phyloP scores from a whole-genome alignment of 2,329 filamentous ascomycete genomes.

The Talaromyces sp. region DNA sequence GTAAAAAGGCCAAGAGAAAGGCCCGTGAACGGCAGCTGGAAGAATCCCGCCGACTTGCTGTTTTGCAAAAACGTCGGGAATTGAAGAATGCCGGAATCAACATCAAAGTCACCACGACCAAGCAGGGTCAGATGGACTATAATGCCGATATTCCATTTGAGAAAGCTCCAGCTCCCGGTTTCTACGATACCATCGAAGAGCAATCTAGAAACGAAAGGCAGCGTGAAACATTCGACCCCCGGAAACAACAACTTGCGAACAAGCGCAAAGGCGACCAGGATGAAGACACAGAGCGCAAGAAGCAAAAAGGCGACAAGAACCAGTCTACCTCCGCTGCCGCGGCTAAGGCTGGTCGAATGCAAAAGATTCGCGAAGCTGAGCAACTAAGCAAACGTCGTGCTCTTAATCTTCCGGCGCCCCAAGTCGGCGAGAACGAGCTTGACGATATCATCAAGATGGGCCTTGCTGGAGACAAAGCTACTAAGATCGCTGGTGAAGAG shows the following conservation, averaged over 20 bases:
- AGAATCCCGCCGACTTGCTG: conserved; percentile 82
- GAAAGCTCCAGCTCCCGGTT: conserved; percentile 80
- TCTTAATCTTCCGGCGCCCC: conserved; percentile 79
- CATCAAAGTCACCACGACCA: conserved; percentile 86
- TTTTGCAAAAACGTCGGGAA: conserved; percentile 91
- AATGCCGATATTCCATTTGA: conserved; percentile 99
- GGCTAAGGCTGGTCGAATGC: conserved; percentile 87
- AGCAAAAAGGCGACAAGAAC: conserved; percentile 83
- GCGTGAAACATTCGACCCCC: conserved; percentile 80
- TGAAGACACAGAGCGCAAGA: conserved; percentile 75
- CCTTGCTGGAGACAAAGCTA: conserved; percentile 83
- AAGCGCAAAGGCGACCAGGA: conserved; percentile 91
- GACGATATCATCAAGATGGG: conserved; percentile 99
- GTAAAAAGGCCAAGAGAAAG: conserved; percentile 98
- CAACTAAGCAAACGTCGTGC: conserved; percentile 88
- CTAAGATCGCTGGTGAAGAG: conserved; percentile 67
- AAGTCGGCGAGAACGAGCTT: conserved; percentile 87
- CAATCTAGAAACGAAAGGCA: conserved; percentile 74
- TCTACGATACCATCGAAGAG: conserved; percentile 90
- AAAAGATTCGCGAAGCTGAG: conserved; percentile 91
- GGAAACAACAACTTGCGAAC: conserved; percentile 83
- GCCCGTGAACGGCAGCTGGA: conserved; percentile 92
- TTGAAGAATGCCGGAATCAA: conserved; percentile 98
- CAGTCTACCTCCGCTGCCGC: conserved; percentile 72
- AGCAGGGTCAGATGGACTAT: conserved; percentile 98